Evolutionary conservation across 345 rosid genomes (phyloP), one percentile per base, ranked within the genome.

Genomic region (Microthlaspi erraticum): DNA sequence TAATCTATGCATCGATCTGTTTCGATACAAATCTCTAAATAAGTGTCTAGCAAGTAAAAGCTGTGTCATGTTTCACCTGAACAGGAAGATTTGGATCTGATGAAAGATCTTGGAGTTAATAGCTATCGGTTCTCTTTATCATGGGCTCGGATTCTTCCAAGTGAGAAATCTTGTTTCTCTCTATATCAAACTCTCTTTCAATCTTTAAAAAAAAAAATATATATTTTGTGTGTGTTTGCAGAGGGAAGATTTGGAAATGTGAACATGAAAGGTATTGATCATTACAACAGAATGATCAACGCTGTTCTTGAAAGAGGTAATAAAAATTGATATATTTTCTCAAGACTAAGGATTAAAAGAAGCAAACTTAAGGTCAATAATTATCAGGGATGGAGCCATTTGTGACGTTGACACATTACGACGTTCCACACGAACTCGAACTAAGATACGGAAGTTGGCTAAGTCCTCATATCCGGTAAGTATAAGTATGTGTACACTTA

Each of bases 91-190:
- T 17, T 79, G 23, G 61, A 61, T 55, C 68, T 81, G 19, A 74
- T 77, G 74, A 72, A 78, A 36, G 45, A 70, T 14, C 75, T 88
- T 36, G 91, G 95, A 56, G 88, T 83, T 43, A 79, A 82, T 52
- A 84, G 89, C 84, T 89, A 87, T 39, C 74, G n/a, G n/a, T 84
- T 91, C 79, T 89, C 93, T 8, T 83, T 87, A 52, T 87, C 97
- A 52, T 87, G 93, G 97, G 83, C 93, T 41, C 80, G 96, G 76
- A 66, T 86, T 66, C 81, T 92, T 60, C 90, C 97, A 11, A 78
- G 98, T 92, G 50, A 78, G 82, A 78, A 39, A 8, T 49, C 52
- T 26, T 38, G 0, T 20, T 1, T 49, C 32, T 34, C 37, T 36
- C 10, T 23, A 11, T 3, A 53, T 45, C 44, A 6, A 65, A 39